Conservation (phyloP, 768 basidiomycete species). For the Pulveroboletus sp. region DNA sequence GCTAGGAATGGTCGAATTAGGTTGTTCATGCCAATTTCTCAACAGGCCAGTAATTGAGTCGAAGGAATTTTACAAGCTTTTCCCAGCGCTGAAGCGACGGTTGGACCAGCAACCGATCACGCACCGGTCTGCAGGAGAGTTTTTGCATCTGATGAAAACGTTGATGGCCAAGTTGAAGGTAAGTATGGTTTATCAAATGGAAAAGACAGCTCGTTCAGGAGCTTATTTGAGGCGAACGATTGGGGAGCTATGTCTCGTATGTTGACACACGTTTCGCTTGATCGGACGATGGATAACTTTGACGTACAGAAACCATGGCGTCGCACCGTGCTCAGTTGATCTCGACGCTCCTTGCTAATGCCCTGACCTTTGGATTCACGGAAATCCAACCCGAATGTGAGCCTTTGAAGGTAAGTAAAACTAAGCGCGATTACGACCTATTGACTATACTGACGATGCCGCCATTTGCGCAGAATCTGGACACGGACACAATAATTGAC, state of each 20-base stretch:
- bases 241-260: constrained; percentile 64
- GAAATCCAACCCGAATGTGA: constrained; percentile 47
- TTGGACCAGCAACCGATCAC: constrained; percentile 50
- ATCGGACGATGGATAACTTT: not conserved
- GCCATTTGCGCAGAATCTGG: constrained; percentile 42
- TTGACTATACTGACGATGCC: not conserved
- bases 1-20: not conserved
- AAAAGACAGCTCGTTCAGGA: too few species aligned
- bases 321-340: constrained; percentile 48
- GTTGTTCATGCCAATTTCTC: not conserved
- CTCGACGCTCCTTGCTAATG: constrained; percentile 41
- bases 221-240: constrained; percentile 48
- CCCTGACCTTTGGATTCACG: constrained; percentile 45
- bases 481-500: constrained; percentile 43
- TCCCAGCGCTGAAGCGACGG: constrained; percentile 42
- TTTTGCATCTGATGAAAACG: constrained; percentile 56
- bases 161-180: constrained; percentile 70
- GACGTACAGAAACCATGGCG: constrained; percentile 43
- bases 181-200: too few species aligned
- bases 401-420: constrained; percentile 48
- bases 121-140: constrained; percentile 50
- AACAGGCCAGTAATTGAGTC: constrained; percentile 58
- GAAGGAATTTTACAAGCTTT: constrained; percentile 55
- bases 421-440: too few species aligned
- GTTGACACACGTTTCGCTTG: constrained; percentile 9